A percentile compares a stretch with the other conserved stretches of the same genome.
Conservation (phyloP, 805 yeast genomes). For the Maudiozyma barnettii region DNA sequence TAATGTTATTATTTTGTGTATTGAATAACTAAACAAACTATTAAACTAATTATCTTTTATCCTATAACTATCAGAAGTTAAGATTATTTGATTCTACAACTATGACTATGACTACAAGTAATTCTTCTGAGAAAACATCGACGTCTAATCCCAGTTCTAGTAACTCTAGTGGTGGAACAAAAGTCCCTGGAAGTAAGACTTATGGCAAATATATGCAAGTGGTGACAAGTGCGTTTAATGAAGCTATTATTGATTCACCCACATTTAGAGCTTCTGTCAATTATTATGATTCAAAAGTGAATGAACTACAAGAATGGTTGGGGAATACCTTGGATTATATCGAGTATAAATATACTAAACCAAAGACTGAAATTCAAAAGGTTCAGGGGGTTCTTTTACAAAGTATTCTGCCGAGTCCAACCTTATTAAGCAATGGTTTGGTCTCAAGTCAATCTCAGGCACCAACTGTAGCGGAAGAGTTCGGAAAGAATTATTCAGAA, state of each 20-base stretch:
- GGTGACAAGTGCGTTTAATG: constrained; percentile 13
- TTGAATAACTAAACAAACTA: no score
- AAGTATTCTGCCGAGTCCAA: constrained; percentile 37
- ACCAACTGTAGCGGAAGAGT: constrained; percentile 12
- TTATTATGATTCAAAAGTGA: constrained; percentile 49
- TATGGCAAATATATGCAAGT: constrained; percentile 3
- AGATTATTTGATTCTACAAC: no score
- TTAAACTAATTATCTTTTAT: no score
- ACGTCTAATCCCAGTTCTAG: neutral
- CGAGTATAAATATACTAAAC: constrained; percentile 34
- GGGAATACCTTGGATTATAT: constrained; percentile 35
- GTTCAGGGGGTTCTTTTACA: constrained; percentile 36
- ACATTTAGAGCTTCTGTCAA: constrained; percentile 73
- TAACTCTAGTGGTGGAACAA: neutral
- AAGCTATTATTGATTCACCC: constrained; percentile 43
- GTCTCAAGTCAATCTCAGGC: constrained; percentile 64
- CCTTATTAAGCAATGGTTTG: constrained; percentile 47
- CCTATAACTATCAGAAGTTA: no score
- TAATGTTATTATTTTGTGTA: no score
- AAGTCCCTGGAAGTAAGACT: neutral
- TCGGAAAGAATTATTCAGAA: constrained; percentile 12
- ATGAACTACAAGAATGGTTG: constrained; percentile 57
- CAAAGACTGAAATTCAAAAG: constrained; percentile 38
- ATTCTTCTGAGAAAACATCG: neutral
- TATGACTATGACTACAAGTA: neutral